phyloP scores from a whole-genome alignment of 1,284 basidiomycete species.

The Paramarasmius palmivorus region DNA sequence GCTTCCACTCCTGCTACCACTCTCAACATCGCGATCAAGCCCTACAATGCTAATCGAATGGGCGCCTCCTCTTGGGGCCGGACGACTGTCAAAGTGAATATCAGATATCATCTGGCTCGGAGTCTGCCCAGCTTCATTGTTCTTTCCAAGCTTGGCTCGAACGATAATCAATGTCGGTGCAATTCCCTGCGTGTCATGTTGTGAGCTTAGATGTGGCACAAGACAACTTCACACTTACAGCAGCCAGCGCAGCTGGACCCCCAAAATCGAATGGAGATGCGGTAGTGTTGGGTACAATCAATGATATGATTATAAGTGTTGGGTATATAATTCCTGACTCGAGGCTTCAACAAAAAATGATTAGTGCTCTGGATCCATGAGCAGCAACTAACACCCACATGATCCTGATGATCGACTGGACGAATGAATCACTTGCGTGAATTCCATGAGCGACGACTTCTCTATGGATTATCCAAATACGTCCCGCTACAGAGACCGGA shows the following conservation, averaged over 20 bases:
- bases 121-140: background rate
- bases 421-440: background rate
- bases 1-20: too few species aligned
- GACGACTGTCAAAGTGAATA: too few species aligned
- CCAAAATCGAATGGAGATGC: background rate
- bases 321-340: slow-evolving; percentile 3
- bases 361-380: too few species aligned
- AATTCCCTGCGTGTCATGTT: background rate
- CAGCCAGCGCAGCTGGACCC: background rate
- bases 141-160: slow-evolving; percentile 1
- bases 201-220: background rate
- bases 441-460: background rate
- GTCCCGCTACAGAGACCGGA: too few species aligned
- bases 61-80: too few species aligned
- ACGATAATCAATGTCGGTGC: slow-evolving; percentile 4
- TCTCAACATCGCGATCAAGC: too few species aligned
- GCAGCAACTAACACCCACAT: background rate
- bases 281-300: background rate
- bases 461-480: slow-evolving; percentile 1
- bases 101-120: too few species aligned
- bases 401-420: background rate
- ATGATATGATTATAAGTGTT: background rate
- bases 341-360: background rate
- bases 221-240: background rate
- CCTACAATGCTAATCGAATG: too few species aligned